Evolutionary conservation across 306 rosid species (phyloP), one percentile per base, ranked within the genome.

Genomic region (Trifolium subterraneum): DNA sequence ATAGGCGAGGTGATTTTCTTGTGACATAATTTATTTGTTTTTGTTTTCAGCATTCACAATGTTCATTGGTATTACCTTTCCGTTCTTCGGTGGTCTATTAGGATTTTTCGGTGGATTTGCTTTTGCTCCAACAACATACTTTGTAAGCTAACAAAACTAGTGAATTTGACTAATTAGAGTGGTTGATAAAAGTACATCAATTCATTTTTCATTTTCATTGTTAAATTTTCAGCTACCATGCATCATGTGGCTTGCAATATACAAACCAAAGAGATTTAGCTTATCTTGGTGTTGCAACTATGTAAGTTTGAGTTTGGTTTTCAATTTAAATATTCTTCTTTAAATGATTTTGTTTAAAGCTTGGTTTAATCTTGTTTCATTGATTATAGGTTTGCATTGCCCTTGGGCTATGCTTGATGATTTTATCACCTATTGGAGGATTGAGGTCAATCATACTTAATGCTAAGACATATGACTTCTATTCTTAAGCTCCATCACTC

Each of bases 101-200:
- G 85, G 83, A 68, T 90, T 88, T 62, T 92, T 92, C 5, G 98
- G 96, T 74, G 98, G 98, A 78, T 92, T 92, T 75, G 94, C 92
- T 73, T 88, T 92, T 48, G 96, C 98, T 67, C 98, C 98, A 8
- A 92, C 98, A 50, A 87, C 94, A 56, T 92, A 90, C 64, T 92
- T 84, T 1, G 96, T 92, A 82, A 92, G 94, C 58, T 20, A 35
- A 42, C 13, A 23, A 38, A 2, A 55, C 18, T 41, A n/a, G 12
- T 59, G 0, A 58, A 71, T 36, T 76, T 61, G 15, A 29, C 7
- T 1, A 3, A 1, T 22, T 18, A 14, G 18, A 70, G 1, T 71
- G 8, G 1, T 35, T 65, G 11, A 66, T 45, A 8, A n/a, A 20
- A 64, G 2, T 12, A 61, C 39, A 36, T 69, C 7, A 18, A 13